A percentile compares a stretch with the other conserved stretches of the same genome.
phyloP scores from a whole-genome alignment of 225 moss, liverwort and hornwort genomes.

The Bryum argenteum region DNA sequence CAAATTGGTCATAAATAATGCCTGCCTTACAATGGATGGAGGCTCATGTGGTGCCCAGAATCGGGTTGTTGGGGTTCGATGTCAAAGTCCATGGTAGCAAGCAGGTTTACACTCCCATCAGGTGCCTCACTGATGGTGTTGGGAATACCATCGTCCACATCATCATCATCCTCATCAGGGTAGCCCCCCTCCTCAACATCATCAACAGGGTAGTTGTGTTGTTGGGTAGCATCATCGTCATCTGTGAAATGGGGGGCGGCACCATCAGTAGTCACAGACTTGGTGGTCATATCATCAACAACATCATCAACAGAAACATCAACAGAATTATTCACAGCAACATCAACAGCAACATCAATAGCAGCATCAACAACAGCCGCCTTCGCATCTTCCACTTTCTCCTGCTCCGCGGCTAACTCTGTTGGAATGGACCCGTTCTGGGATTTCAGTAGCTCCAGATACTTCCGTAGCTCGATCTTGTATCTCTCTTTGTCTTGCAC shows the following conservation, averaged over 20 bases:
- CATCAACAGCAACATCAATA: slow-evolving; percentile 37
- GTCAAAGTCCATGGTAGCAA: slow-evolving; percentile 39
- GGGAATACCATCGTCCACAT: slow-evolving; percentile 30
- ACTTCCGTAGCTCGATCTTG: slow-evolving; percentile 69
- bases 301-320: slow-evolving; percentile 39
- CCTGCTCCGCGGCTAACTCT: slow-evolving; percentile 29
- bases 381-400: slow-evolving; percentile 20
- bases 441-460: slow-evolving; percentile 57
- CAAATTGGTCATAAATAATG: slow-evolving; percentile 55
- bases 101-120: slow-evolving; percentile 36
- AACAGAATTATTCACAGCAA: slow-evolving; percentile 34
- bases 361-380: slow-evolving; percentile 44
- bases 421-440: slow-evolving; percentile 34
- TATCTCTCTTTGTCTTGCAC: slow-evolving; percentile 95
- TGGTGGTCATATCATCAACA: slow-evolving; percentile 24
- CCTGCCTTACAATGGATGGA: slow-evolving; percentile 61
- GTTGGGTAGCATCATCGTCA: slow-evolving; percentile 25
- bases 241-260: slow-evolving; percentile 24
- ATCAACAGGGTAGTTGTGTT: slow-evolving; percentile 27
- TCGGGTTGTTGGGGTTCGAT: slow-evolving; percentile 30
- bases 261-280: slow-evolving; percentile 28
- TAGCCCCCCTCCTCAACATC: slow-evolving; percentile 19
- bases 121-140: slow-evolving; percentile 9
- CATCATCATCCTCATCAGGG: slow-evolving; percentile 9
- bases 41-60: slow-evolving; percentile 3